phyloP scores from a whole-genome alignment of 352 stramenopile genomes.

The Phytophthora agathidicida region DNA sequence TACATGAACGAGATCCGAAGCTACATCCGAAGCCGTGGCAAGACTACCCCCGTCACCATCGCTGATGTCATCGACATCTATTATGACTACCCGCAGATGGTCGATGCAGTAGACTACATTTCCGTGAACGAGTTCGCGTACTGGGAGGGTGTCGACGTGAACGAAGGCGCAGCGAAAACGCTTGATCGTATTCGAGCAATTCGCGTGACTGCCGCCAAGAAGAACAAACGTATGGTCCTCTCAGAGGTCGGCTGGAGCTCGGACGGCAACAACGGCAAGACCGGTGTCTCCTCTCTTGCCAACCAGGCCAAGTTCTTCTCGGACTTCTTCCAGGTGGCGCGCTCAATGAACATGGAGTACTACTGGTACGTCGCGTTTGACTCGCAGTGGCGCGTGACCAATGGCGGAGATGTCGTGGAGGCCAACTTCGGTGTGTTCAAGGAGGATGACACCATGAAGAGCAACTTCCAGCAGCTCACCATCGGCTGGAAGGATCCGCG shows the following conservation, averaged over 20 bases:
- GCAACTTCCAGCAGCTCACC: constrained; percentile 45
- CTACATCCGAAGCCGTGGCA: constrained; percentile 35
- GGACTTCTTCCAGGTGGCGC: constrained; percentile 62
- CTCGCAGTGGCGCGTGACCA: constrained; percentile 45
- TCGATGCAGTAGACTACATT: constrained; percentile 66
- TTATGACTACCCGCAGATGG: constrained; percentile 50
- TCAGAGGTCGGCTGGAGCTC: constrained; percentile 69
- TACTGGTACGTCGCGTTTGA: constrained; percentile 76
- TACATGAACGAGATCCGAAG: constrained; percentile 51
- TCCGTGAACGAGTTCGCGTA: constrained; percentile 78
- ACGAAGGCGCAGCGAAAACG: constrained; percentile 40
- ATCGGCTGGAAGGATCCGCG: constrained; percentile 26
- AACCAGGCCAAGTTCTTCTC: constrained; percentile 64
- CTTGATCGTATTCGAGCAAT: constrained; percentile 53
- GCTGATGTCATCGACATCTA: constrained; percentile 71
- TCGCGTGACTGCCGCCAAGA: constrained; percentile 32
- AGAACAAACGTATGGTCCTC: constrained; percentile 60
- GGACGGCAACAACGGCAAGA: constrained; percentile 24
- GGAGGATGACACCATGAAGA: constrained; percentile 52
- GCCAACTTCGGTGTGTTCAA: constrained; percentile 63
- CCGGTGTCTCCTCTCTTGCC: constrained; percentile 43
- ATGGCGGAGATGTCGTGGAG: constrained; percentile 50
- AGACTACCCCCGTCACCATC: constrained; percentile 57
- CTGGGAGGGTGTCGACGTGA: constrained; percentile 53
- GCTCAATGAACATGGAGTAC: constrained; percentile 48